Evolutionary conservation across 1,139 yeast genomes (phyloP), one percentile per base, ranked within the genome.

Genomic region (Candida labiduridarum): DNA sequence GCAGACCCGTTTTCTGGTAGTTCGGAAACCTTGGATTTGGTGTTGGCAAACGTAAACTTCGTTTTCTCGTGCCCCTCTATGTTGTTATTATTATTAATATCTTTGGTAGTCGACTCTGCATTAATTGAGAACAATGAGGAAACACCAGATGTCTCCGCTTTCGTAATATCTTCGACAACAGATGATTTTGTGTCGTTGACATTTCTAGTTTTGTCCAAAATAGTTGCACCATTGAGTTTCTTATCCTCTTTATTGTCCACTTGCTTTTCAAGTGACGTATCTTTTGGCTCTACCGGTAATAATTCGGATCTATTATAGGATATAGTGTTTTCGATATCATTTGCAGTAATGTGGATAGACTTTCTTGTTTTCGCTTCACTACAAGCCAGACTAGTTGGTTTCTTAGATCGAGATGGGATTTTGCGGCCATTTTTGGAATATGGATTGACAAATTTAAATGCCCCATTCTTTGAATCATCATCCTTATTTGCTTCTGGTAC

Each of bases 271-370:
- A 22, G 8, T 16, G 44, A 36, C 11, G 36, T 7, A 27, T 34
- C 22, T 14, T 47, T 63, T 45, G 59, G 59, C 31, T 42, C 36
- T 11, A 43, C 46, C 4, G 67, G 63, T 36, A 69, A 59, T 16
- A 61, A 62, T 44, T 66, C 67, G 9, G 76, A 66, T 51, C 65
- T 68, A 50, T 69, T 72, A 52, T 66, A 73, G 30, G 70, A 64
- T 9, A 72, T 63, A 1, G 79, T 72, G 43, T 70, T 69, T 36
- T 65, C 62, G 19, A 75, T 74, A 47, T 70, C 76, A 43, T 67
- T 68, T 8, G 78, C 78, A 4, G 71, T 69, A 1, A 72, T 54
- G 7, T 52, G 31, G 11, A 49, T 34, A 1, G 48, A 18, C 41
- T 36, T 27, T 14, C 35, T 46, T 31, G 45, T 33, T n/a, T 40